Base-by-base conservation (phyloP, 1,139 yeast genomes). In the Pichia sp. region DNA sequence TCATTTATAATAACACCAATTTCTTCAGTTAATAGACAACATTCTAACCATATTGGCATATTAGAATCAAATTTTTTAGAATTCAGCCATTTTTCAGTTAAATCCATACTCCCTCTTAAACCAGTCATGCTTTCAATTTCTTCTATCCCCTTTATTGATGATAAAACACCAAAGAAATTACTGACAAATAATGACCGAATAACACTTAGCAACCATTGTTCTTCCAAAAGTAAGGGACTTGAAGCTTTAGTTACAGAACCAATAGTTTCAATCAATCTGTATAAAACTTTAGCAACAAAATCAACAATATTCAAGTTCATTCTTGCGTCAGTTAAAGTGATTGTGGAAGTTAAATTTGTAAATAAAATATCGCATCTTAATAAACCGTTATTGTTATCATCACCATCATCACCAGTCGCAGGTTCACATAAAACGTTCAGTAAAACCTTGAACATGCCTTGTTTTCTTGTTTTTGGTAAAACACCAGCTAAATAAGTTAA, bases 221-320 rank as follows among this genome's bases (percentile, higher is more conserved):
- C 63, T 23, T 58, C 56, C 18, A 50, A 52, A 15, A 41, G 22
- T 9, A 44, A 42, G 12, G 26, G 23, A 9, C 22, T 36, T 15
- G 43, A 16, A 11, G 40, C 40, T 35, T 27, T 42, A 6, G 23
- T 22, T 7, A 26, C 18, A 29, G 52, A 16, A 3, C 45, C 42
- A 11, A 51, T 51, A 15, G 58, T 70, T 48, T 68, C 69, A 50
- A 74, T 62, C 11, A 76, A 71, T 56, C 72, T 69, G 46, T 65
- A 66, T 41, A 77, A 68, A 49, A 76, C 63, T 52, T 74, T 77
- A 25, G 73, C 67, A 22, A 75, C 71, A 56, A 77, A 71, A 51
- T 71, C 73, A 43, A 76, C 71, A 35, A 77, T 70, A 49, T 67
- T 71, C 48, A 65, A 68, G 5, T 71, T 68, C 53, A 76, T 70